Evolutionary conservation across 306 rosid species (phyloP), one percentile per base, ranked within the genome.

Genomic region (Vachellia collinsii): DNA sequence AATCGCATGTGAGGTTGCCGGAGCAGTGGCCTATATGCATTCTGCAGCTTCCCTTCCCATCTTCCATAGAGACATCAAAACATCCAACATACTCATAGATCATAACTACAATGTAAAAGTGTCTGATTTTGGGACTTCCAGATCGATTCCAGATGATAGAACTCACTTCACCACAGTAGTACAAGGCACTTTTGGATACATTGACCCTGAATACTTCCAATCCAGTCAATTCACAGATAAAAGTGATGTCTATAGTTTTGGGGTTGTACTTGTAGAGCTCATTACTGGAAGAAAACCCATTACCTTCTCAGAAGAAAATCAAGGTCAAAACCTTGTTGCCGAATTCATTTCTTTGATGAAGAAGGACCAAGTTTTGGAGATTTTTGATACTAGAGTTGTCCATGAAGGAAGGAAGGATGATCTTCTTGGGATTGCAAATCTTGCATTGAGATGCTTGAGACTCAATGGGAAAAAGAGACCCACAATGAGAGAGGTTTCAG

Each of bases 401-500:
- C 63, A 20, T 56, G 63, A 56, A 56, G 63, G 29, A 56, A 56
- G 63, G 29, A 56, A 9, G 20, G 63, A 56, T 56, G 63, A 56
- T n/a, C 8, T 56, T 20, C 63, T 56, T 56, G 8, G 63, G 3
- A 8, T 56, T 3, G 13, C 4, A 3, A 56, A 56, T n/a, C 63
- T 56, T 6, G 63, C 63, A 56, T n/a, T 7, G 63, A 56, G 63
- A 56, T 56, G 63, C 1, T 9, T 56, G 63, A n/a, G 34, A 20
- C 63, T 56, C 29, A 56, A 56, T n/a, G 63, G 63, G 63, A 56
- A 56, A 29, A 56, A 56, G 63, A 56, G 63, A 56, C 63, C 63
- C 63, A 56, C 63, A 56, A 56, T 56, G 63, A 9, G 12, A 20
- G 63, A 56, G 63, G 63, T 56, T 56, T 56, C 63, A 56, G 29